Conservation (phyloP, 2,329 filamentous ascomycete species). For the Rhynchosporium secalis region DNA sequence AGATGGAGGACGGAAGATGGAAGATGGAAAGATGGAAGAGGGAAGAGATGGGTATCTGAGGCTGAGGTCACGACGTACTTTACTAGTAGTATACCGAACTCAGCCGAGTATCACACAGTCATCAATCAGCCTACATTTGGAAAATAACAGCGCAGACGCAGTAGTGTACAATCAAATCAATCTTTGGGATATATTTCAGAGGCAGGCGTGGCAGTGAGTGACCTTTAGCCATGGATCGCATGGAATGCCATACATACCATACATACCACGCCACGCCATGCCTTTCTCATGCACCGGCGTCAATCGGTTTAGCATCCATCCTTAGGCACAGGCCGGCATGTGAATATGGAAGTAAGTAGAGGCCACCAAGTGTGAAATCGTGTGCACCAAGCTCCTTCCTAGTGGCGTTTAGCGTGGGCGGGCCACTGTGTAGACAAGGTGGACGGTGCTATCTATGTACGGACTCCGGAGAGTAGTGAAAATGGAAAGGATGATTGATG, state of each 20-base stretch:
- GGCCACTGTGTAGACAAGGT: background rate
- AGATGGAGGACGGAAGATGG: no score
- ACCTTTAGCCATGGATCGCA: background rate
- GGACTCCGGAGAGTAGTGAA: no score
- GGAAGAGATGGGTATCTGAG: no score
- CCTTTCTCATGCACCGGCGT: slow-evolving; percentile 3
- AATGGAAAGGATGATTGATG: background rate
- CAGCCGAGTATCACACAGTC: background rate
- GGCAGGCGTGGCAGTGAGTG: slow-evolving; percentile 13
- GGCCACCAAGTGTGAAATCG: no score
- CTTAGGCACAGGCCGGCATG: no score
- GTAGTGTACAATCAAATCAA: slow-evolving; percentile 22
- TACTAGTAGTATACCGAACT: no score
- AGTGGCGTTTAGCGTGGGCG: no score
- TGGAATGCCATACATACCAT: no score
- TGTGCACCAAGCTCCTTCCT: no score
- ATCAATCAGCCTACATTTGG: background rate
- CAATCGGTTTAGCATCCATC: background rate
- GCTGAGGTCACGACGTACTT: no score
- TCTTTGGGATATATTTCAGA: slow-evolving; percentile 32
- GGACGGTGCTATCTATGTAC: slow-evolving; percentile 1
- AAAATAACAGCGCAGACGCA: background rate
- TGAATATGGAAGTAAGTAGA: no score
- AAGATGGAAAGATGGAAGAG: no score
- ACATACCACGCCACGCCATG: background rate